A percentile compares a stretch with the other conserved stretches of the same genome.
Conservation (phyloP, 257 asterid genomes). For the Scutellaria minor region DNA sequence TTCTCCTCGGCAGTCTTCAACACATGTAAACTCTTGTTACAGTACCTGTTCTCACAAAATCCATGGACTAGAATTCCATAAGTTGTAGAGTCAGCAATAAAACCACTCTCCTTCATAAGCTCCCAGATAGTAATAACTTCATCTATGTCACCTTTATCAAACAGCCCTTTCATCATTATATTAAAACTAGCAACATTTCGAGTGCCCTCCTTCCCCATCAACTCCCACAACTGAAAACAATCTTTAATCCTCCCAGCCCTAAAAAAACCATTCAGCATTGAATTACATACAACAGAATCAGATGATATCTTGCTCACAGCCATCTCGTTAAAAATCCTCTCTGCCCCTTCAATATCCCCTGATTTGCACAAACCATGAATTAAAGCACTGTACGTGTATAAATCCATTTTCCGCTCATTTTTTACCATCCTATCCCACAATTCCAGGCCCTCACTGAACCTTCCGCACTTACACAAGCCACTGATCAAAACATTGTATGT, state of each 20-base stretch:
- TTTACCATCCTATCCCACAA: constrained; percentile 75
- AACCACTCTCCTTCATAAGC: constrained; percentile 58
- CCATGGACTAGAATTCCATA: constrained; percentile 75
- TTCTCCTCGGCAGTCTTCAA: constrained; percentile 60
- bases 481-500: constrained; percentile 81
- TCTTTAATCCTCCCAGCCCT: constrained; percentile 49
- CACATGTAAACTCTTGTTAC: constrained; percentile 57
- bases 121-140: constrained; percentile 64
- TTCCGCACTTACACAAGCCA: constrained; percentile 82
- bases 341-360: constrained; percentile 74
- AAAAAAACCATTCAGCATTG: constrained; percentile 73
- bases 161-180: constrained; percentile 70
- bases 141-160: constrained; percentile 58
- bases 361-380: constrained; percentile 79
- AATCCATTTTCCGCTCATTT: constrained; percentile 69
- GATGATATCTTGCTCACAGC: constrained; percentile 50
- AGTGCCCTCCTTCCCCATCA: constrained; percentile 70
- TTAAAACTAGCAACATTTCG: constrained; percentile 82
- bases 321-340: constrained; percentile 68
- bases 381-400: constrained; percentile 69
- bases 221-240: constrained; percentile 73
- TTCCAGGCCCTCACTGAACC: constrained; percentile 63
- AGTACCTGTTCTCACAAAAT: constrained; percentile 71
- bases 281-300: constrained; percentile 73
- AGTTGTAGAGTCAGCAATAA: constrained; percentile 64